Percentiles rank a stretch among this genome's conserved stretches.
These are phyloP conservation scores for Rosa chinensis DNA, from an alignment of 306 rosid species.

Conservation along the genomic window DNA sequence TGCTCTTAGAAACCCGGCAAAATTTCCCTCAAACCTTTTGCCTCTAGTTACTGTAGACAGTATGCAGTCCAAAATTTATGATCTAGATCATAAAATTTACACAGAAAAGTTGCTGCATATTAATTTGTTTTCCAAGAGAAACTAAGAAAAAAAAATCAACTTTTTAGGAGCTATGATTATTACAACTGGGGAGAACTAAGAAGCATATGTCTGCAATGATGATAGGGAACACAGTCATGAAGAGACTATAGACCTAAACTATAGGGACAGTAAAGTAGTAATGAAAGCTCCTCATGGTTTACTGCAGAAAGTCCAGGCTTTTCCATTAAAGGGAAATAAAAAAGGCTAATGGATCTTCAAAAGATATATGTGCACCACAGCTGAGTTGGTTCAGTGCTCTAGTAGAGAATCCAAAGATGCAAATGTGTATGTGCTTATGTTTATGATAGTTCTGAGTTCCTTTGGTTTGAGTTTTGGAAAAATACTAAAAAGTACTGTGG, in stretches of 20 bases:
- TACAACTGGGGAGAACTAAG: conserved; percentile 2
- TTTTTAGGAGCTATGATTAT: conserved; percentile 2
- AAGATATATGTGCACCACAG: background rate
- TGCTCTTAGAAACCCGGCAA: background rate
- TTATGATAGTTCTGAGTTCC: background rate
- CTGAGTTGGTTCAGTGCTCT: conserved; percentile 14
- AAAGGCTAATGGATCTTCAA: conserved; percentile 13
- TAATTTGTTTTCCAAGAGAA: background rate
- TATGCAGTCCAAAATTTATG: background rate
- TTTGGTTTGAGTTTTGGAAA: background rate
- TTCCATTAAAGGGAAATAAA: background rate
- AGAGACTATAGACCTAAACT: background rate
- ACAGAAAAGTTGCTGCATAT: background rate
- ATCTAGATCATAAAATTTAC: background rate
- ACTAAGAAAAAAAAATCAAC: background rate
- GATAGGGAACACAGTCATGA: conserved; percentile 13
- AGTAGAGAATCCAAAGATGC: conserved; percentile 24
- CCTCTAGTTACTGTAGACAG: background rate
- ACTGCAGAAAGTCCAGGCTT: conserved; percentile 22
- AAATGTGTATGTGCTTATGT: background rate
- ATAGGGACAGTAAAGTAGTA: conserved; percentile 16
- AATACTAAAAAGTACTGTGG: background rate
- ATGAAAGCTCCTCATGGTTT: conserved; percentile 22
- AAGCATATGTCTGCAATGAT: conserved; percentile 23
- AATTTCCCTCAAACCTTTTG: background rate